Base-by-base conservation (phyloP, 495 filamentous ascomycete species). In the Pseudevernia furfuracea region DNA sequence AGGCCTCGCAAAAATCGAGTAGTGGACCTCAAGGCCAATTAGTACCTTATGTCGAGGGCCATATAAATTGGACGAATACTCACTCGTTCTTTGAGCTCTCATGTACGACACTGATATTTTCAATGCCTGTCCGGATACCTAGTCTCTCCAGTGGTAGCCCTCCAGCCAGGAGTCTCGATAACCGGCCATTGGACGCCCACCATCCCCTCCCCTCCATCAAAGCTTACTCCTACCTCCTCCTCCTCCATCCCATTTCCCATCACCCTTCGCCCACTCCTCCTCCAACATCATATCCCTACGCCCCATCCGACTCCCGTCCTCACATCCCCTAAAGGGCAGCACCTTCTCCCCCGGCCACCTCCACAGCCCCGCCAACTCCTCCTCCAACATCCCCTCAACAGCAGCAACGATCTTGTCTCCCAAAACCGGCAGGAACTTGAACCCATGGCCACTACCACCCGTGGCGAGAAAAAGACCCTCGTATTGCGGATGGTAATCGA, bases 351-450 rank as follows among this genome's bases (percentile, higher is more conserved):
- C 71, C 57, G 76, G 77, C 91, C 90, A 95, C 53, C 69, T 72
- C 91, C 91, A 96, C 70, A 89, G 82, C 25, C 79, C 72, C 34
- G 69, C 70, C 61, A 92, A 82, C 70, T 84, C 82, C 10, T 74
- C 71, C 1, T 84, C 83, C 41, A 84, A 77, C 10, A 74, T 74
- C 3, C 83, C 78, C 71, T 82, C 77, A 32, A 96, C 71, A 36
- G 84, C 82, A 68, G 90, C 86, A 17, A 87, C 86, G 52, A 96
- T 80, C 71, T 85, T 85, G 60, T 89, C 88, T 19, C 92, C 92
- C 17, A 96, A 74, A 21, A 96, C 85, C 3, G 92, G 92, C 73
- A 96, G 74, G 73, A 96, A 96, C 72, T 96, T 96, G 77, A 88
- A 96, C 6, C 73, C 92, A 73, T 97, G 92, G 3, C 92, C 92